These are phyloP conservation scores for Yamadazyma nakazawae DNA, from an alignment of 805 yeast species.

Conservation along the genomic window DNA sequence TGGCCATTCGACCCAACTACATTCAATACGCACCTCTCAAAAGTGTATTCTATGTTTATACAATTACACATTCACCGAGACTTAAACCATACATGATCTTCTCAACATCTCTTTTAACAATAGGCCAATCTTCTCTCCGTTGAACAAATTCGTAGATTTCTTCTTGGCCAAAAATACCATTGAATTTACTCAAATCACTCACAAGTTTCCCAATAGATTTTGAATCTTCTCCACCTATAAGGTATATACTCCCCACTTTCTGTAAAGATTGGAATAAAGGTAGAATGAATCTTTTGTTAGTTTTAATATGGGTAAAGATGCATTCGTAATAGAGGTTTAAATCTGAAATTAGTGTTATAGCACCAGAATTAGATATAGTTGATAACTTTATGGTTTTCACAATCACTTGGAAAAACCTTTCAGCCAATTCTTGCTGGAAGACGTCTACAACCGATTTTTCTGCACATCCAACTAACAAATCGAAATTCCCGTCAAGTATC, in stretches of 20 bases:
- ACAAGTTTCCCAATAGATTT: conserved; percentile 81
- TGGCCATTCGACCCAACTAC: no score
- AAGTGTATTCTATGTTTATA: conserved; percentile 3
- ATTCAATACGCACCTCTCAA: neutral
- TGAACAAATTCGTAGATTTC: conserved; percentile 92
- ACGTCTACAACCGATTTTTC: conserved; percentile 88
- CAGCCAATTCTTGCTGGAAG: conserved; percentile 91
- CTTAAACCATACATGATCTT: conserved; percentile 93
- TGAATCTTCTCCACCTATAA: conserved; percentile 69
- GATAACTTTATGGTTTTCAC: conserved; percentile 73
- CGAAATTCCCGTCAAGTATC: conserved; percentile 67
- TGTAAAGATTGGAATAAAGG: conserved; percentile 79
- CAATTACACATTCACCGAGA: conserved; percentile 66
- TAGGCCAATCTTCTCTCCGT: conserved; percentile 81
- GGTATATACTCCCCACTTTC: conserved; percentile 77
- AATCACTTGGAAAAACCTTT: conserved; percentile 71
- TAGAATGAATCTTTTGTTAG: conserved; percentile 64
- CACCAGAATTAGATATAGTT: conserved; percentile 76
- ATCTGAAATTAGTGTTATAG: conserved; percentile 77
- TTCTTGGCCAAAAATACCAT: conserved; percentile 87
- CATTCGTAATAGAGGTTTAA: conserved; percentile 76
- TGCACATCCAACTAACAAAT: conserved; percentile 72
- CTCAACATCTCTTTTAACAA: conserved; percentile 76
- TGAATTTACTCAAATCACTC: conserved; percentile 78
- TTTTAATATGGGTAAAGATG: conserved; percentile 43